These are phyloP conservation scores for Pistacia vera DNA, from an alignment of 345 rosid genomes.

Conservation along the genomic window DNA sequence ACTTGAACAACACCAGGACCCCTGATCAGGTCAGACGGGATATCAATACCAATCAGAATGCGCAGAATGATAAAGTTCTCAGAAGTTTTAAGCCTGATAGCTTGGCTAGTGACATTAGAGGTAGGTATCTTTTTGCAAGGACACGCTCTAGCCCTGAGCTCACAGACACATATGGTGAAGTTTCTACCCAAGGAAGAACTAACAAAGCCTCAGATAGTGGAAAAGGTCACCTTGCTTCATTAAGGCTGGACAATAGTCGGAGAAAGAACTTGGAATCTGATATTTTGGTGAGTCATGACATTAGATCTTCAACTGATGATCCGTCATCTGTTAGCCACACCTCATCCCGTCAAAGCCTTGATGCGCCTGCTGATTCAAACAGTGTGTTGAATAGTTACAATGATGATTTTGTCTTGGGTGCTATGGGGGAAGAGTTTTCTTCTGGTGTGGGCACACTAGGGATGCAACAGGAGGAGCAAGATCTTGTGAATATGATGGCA, in stretches of 20 bases:
- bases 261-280: slow-evolving; percentile 60
- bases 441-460: slow-evolving; percentile 46
- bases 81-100: slow-evolving; percentile 58
- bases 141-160: slow-evolving; percentile 98
- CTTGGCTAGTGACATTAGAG: slow-evolving; percentile 48
- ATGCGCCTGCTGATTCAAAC: slow-evolving; percentile 47
- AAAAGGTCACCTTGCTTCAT: slow-evolving; percentile 49
- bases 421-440: slow-evolving; percentile 47
- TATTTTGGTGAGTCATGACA: slow-evolving; percentile 32
- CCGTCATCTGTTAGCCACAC: slow-evolving; percentile 48
- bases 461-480: slow-evolving; percentile 85
- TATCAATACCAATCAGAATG: slow-evolving; percentile 46
- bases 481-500: slow-evolving; percentile 61
- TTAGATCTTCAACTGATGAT: slow-evolving; percentile 44
- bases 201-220: slow-evolving; percentile 58
- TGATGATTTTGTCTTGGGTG: slow-evolving; percentile 55
- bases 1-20: slow-evolving; percentile 30
- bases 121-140: slow-evolving; percentile 74
- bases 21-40: slow-evolving; percentile 46
- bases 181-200: slow-evolving; percentile 49
- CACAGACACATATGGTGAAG: slow-evolving; percentile 61
- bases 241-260: slow-evolving; percentile 51
- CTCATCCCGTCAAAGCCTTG: slow-evolving; percentile 48
- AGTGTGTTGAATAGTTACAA: slow-evolving; percentile 45
- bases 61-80: slow-evolving; percentile 44